Base-by-base conservation (phyloP, 164 flowering plant genomes). In the Aristolochia fimbriata region DNA sequence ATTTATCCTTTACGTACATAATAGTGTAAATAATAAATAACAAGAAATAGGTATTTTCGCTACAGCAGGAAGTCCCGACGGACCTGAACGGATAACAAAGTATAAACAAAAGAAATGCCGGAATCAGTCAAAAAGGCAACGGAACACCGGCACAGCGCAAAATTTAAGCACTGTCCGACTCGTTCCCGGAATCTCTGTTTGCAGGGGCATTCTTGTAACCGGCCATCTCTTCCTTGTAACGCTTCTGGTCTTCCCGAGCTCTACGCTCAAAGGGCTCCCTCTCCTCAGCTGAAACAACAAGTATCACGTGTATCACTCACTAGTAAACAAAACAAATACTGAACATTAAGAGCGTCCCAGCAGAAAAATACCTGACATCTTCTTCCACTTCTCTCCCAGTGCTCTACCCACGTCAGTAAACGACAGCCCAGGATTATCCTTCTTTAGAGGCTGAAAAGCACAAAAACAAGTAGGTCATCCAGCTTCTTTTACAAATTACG, bases 361-460 rank as follows among this genome's bases (percentile, higher is more conserved):
- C 3, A 0, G 20, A 19, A 41, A 47, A 41, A n/a, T 72, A 82
- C 98, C 88, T 70, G 96, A 64, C 91, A 93, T 76, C 58, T 79
- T 80, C 43, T 81, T 90, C 99, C 99, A 94, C 65, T 71, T 81
- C 11, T 94, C 97, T 49, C 92, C 97, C 55, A 94, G 95, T 31
- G 76, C 82, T 73, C 75, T 83, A 2, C 78, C 84, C 15, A 85
- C 70, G 1, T 91, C 99, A 0, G 78, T 70, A 54, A 88, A 83
- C 2, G 83, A 30, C 45, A 86, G 78, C 63, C 88, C 97, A 47
- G 99, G 99, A 63, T 76, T 85, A 14, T 51, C 72, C 68, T 85
- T 94, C 84, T 65, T 90, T 37, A 86, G 37, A 68, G 81, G 87
- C 97, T 93, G 85, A 67, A 61, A 20, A 9, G 15, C 67, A 33